phyloP scores from a whole-genome alignment of 2,329 filamentous ascomycete species.

The Xenosphaeropsis pyriputrescens region DNA sequence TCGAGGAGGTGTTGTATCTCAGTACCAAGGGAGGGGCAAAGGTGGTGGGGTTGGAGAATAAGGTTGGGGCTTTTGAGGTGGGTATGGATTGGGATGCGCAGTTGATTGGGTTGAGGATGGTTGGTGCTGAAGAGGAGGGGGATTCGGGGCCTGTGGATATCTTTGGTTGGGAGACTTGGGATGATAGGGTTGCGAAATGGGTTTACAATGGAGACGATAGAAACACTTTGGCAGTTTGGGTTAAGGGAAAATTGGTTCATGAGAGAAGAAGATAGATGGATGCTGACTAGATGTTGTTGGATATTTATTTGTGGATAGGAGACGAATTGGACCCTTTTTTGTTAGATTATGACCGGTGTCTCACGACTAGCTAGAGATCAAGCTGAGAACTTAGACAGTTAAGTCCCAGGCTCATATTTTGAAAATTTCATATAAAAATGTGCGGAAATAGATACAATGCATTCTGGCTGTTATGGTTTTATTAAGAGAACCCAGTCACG shows the following conservation, averaged over 20 bases:
- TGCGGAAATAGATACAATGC: too few relatives aligned
- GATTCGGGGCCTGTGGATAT: constrained; percentile 60
- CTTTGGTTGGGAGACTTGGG: constrained; percentile 86
- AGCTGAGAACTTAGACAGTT: too few relatives aligned
- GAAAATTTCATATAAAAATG: too few relatives aligned
- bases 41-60: constrained; percentile 58
- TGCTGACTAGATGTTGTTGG: too few relatives aligned
- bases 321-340: too few relatives aligned
- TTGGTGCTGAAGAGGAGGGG: constrained; percentile 22
- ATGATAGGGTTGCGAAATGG: constrained; percentile 84
- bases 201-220: constrained; percentile 85
- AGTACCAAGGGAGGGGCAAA: constrained; percentile 78
- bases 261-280: constrained; percentile 17
- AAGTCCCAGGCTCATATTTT: too few relatives aligned
- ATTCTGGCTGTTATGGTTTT: too few relatives aligned
- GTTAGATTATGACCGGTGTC: too few relatives aligned
- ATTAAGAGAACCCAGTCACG: too few relatives aligned
- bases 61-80: constrained; percentile 67
- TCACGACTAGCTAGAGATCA: too few relatives aligned
- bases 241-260: constrained; percentile 72
- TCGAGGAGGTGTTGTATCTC: constrained; percentile 76
- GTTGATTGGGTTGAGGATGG: constrained; percentile 47
- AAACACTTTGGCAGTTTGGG: constrained; percentile 83
- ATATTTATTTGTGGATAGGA: too few relatives aligned
- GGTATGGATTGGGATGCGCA: constrained; percentile 91